Conservation (phyloP, 441 rosid genomes). For the Mallotus japonicus region DNA sequence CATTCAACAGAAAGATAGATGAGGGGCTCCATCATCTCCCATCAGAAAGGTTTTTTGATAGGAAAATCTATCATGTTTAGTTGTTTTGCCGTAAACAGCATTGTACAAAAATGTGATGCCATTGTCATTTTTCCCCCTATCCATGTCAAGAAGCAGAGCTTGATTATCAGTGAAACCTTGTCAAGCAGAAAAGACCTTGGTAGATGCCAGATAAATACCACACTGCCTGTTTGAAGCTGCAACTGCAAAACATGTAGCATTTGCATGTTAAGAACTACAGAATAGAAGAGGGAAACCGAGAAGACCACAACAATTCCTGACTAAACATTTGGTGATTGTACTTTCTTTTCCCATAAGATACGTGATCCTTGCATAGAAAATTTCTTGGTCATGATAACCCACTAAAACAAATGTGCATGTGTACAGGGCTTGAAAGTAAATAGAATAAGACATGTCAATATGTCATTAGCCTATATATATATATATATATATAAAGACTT, state of each 20-base stretch:
- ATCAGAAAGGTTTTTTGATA: constrained; percentile 3
- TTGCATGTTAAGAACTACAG: background rate
- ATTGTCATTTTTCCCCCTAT: background rate
- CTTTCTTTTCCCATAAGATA: background rate
- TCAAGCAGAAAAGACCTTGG: background rate
- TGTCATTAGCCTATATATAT: background rate
- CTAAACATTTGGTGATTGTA: background rate
- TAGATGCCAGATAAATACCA: background rate
- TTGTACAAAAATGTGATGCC: background rate
- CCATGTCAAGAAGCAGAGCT: background rate
- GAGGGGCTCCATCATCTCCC: background rate
- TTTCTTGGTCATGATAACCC: no score
- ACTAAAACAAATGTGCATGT: background rate
- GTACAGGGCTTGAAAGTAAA: background rate
- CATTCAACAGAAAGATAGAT: background rate
- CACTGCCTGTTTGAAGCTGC: background rate
- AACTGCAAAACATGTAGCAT: constrained; percentile 5
- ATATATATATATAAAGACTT: no score
- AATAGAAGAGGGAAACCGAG: no score
- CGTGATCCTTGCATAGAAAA: background rate
- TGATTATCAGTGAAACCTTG: background rate
- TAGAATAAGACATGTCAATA: background rate
- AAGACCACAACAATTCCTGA: background rate
- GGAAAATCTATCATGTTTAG: background rate
- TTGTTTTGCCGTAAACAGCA: background rate